A percentile compares a stretch with the other conserved stretches of the same genome.
Evolutionary conservation across 1,139 yeast species (phyloP).

Genomic region (Taphrina pruni): DNA sequence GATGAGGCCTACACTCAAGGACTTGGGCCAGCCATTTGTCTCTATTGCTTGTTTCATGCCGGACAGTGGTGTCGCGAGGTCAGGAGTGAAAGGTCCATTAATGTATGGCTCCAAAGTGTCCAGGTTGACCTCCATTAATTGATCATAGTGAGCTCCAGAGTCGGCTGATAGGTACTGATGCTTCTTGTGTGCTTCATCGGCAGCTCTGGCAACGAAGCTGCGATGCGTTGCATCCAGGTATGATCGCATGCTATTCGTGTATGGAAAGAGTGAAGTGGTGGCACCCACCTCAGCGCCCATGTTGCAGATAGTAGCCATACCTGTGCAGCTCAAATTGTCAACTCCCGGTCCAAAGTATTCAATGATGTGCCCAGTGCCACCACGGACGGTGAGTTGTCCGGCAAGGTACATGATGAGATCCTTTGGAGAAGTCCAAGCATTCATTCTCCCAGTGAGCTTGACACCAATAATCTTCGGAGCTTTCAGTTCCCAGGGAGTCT

Average conservation of each 20-base stretch:
- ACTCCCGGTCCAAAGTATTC: slow-evolving; percentile 98
- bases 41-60: slow-evolving; percentile 67
- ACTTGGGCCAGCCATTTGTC: slow-evolving; percentile 78
- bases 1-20: slow-evolving; percentile 85
- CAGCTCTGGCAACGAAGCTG: slow-evolving; percentile 78
- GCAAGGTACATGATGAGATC: slow-evolving; percentile 92
- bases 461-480: slow-evolving; percentile 95
- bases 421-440: slow-evolving; percentile 95
- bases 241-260: slow-evolving; percentile 81
- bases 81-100: slow-evolving; percentile 96
- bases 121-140: slow-evolving; percentile 78
- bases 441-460: slow-evolving; percentile 80
- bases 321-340: slow-evolving; percentile 82
- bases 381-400: slow-evolving; percentile 88
- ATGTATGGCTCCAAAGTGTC: slow-evolving; percentile 81
- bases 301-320: slow-evolving; percentile 99
- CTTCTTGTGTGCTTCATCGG: slow-evolving; percentile 66
- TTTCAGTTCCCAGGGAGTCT: slow-evolving; percentile 98
- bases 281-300: slow-evolving; percentile 99
- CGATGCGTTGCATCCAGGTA: slow-evolving; percentile 83
- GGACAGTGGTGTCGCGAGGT: slow-evolving; percentile 84
- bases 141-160: slow-evolving; percentile 80
- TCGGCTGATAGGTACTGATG: slow-evolving; percentile 76
- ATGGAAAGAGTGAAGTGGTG: slow-evolving; percentile 95
- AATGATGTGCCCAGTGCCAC: slow-evolving; percentile 95